Conservation (phyloP, 306 rosid species). For the Morella rubra region DNA sequence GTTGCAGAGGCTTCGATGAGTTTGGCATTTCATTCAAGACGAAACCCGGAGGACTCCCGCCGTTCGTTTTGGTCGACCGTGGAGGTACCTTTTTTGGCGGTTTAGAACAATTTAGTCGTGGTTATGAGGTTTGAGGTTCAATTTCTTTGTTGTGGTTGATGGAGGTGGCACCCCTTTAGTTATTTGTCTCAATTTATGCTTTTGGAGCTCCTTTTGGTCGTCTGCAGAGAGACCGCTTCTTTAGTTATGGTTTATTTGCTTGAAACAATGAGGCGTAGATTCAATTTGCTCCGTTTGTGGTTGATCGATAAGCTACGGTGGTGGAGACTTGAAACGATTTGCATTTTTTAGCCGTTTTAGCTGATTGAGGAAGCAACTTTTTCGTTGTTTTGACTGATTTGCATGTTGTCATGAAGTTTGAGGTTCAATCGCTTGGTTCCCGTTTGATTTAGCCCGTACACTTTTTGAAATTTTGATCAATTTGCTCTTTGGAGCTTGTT, state of each 20-base stretch:
- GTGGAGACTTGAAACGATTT: not conserved
- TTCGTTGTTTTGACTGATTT: not conserved
- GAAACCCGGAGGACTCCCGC: conserved; percentile 84
- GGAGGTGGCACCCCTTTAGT: not conserved
- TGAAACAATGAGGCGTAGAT: too few species aligned
- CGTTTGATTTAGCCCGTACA: too few species aligned
- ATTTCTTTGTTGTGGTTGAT: not conserved
- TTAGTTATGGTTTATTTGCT: too few species aligned
- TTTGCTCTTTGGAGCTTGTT: not conserved
- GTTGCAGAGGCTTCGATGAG: conserved; percentile 77
- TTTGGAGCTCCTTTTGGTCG: not conserved
- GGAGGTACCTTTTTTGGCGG: conserved; percentile 58
- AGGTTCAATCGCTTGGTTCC: too few species aligned
- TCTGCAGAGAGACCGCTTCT: too few species aligned
- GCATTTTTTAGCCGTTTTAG: too few species aligned
- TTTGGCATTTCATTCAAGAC: conserved; percentile 69
- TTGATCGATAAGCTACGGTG: not conserved
- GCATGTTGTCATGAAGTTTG: too few species aligned
- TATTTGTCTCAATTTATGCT: not conserved
- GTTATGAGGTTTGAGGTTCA: conserved; percentile 7
- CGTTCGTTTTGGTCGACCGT: conserved; percentile 87
- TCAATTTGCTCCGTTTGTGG: not conserved
- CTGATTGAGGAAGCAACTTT: not conserved
- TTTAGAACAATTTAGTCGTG: conserved; percentile 12
- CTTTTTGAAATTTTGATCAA: too few species aligned